Evolutionary conservation across 1,139 yeast species (phyloP), one percentile per base, ranked within the genome.

Genomic region (Spathaspora jeffriesii): DNA sequence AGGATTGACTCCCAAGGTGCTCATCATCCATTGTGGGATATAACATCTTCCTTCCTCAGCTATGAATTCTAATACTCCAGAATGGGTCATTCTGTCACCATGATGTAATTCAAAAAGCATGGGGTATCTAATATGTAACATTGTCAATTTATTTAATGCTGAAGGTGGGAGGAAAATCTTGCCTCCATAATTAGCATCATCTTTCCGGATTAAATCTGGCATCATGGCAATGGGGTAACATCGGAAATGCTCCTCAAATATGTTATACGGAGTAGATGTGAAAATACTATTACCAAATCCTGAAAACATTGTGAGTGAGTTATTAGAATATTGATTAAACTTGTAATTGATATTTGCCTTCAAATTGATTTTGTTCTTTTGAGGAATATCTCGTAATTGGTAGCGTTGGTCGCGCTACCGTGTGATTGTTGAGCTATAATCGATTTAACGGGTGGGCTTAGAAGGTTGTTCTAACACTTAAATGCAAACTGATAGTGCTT

Each of bases 31-130:
- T 58, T 89, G 92, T 0, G 99, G 99, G 41, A 93, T 63, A 63
- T 95, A 95, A 3, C 84, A 95, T 50, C 99, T 76, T 17, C 99
- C 99, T 70, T 95, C 99, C 63, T 93, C 99, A 0, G 99, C 97
- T 28, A 88, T 88, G 63, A 95, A 95, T 68, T 95, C 99, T 55
- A 95, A 71, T 14, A 95, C 99, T 59, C 99, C 99, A 43, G 93
- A 88, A 63, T 91, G 97, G 0, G 97, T 88, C 10, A 65, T 71
- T 15, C 59, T 50, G 17, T 69, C 72, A 17, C 86, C 95, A 51
- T 88, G 87, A 41, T 77, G 73, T 46, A 93, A 70, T 63, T 86
- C 88, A 61, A 95, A 95, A 45, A 93, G 73, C 99, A 95, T 95
- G 1, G 99, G 99, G 60, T 95, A 95, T 55, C 97, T 76, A 47